phyloP scores from a whole-genome alignment of 169 alveolate species.

The Plasmodium gonderi region DNA sequence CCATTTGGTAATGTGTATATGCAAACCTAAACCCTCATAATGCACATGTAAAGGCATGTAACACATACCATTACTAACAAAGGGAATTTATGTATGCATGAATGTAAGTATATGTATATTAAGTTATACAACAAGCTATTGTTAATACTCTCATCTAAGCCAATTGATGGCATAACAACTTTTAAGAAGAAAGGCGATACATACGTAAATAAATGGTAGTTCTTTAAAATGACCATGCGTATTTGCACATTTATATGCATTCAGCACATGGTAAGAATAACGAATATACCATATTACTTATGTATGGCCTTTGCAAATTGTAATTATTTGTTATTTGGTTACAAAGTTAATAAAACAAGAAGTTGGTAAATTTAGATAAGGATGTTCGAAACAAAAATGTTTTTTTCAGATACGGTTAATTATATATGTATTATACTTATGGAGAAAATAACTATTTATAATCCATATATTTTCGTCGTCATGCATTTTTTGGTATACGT shows the following conservation, averaged over 20 bases:
- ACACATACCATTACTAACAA: no score
- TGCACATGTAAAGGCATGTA: no score
- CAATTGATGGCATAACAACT: background rate
- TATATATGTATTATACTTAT: background rate
- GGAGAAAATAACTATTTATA: background rate
- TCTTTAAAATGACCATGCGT: background rate
- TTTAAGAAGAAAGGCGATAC: background rate
- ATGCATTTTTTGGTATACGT: background rate
- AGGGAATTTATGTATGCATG: no score
- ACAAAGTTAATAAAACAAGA: background rate
- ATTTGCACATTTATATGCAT: background rate
- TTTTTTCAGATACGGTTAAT: background rate
- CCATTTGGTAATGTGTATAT: no score
- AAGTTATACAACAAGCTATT: no score
- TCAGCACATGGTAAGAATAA: background rate
- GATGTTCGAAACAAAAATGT: background rate
- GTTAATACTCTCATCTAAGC: background rate
- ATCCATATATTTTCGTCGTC: background rate
- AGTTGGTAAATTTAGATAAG: background rate
- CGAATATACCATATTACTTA: background rate
- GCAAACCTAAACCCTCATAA: no score
- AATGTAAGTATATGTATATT: background rate
- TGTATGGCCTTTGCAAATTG: background rate
- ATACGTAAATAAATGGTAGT: background rate
- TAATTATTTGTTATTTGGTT: background rate